A percentile compares a stretch with the other conserved stretches of the same genome.
These are phyloP conservation scores for Saccharomyces hybrid DNA, from an alignment of 1,139 yeast genomes.

Conservation along the genomic window DNA sequence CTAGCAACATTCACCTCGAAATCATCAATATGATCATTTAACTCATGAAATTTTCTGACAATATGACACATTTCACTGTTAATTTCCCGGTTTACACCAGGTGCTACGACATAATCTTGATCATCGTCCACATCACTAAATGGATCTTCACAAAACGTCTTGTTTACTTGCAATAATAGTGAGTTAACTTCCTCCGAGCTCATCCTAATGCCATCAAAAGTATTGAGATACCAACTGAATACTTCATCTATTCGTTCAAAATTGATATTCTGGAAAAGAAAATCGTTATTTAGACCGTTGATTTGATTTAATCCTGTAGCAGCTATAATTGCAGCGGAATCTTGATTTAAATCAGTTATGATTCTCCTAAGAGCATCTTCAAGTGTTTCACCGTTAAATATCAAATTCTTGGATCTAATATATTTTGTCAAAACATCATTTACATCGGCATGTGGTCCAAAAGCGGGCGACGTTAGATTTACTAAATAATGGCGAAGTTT, in stretches of 20 bases:
- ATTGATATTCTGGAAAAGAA: slow-evolving; percentile 28
- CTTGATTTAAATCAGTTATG: slow-evolving; percentile 26
- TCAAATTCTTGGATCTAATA: slow-evolving; percentile 23
- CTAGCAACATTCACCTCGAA: slow-evolving; percentile 33
- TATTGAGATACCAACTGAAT: slow-evolving; percentile 21
- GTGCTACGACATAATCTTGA: slow-evolving; percentile 26
- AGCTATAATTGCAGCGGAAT: slow-evolving; percentile 31
- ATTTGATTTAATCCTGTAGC: slow-evolving; percentile 30
- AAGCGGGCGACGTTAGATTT: slow-evolving; percentile 32
- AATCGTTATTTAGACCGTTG: slow-evolving; percentile 27
- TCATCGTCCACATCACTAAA: slow-evolving; percentile 10
- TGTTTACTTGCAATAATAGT: slow-evolving; percentile 22
- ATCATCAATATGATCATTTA: slow-evolving; percentile 30
- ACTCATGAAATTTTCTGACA: slow-evolving; percentile 26
- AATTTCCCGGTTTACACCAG: slow-evolving; percentile 25
- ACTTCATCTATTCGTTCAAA: slow-evolving; percentile 29
- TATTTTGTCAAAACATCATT: slow-evolving; percentile 28
- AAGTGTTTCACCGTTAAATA: slow-evolving; percentile 22
- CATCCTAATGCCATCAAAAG: slow-evolving; percentile 13
- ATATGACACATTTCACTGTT: slow-evolving; percentile 30
- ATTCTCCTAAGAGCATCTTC: slow-evolving; percentile 27
- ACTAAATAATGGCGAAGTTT: slow-evolving; percentile 58
- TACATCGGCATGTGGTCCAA: slow-evolving; percentile 31
- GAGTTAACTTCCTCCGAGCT: slow-evolving; percentile 19
- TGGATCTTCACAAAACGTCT: slow-evolving; percentile 29